These are phyloP conservation scores for Babesia caballi DNA, from an alignment of 169 alveolate genomes.

Conservation along the genomic window DNA sequence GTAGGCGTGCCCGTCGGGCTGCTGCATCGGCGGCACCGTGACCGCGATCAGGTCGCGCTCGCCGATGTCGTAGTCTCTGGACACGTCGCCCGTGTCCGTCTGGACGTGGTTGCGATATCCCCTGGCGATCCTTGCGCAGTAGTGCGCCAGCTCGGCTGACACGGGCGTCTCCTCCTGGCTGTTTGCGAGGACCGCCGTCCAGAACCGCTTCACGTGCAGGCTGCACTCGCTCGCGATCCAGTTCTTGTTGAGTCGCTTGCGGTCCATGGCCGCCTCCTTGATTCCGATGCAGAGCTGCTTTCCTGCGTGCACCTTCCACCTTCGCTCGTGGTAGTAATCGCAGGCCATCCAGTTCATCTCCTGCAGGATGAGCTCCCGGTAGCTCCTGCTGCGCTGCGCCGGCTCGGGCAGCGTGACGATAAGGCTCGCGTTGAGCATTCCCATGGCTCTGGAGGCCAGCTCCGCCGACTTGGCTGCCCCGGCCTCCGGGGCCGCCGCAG, in stretches of 20 bases:
- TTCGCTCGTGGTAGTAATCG: constrained; percentile 64
- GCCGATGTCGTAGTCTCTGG: constrained; percentile 21
- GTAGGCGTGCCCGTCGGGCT: background rate
- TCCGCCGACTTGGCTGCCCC: background rate
- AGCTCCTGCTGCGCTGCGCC: constrained; percentile 59
- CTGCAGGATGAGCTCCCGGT: constrained; percentile 63
- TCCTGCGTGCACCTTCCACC: constrained; percentile 58
- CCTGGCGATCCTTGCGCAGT: background rate
- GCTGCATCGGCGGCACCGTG: constrained; percentile 34
- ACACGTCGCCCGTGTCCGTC: constrained; percentile 3
- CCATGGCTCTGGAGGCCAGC: constrained; percentile 23
- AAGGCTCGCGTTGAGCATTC: background rate
- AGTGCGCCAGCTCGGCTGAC: constrained; percentile 9
- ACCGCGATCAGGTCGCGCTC: constrained; percentile 45
- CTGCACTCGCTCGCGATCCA: constrained; percentile 61
- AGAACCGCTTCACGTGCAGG: constrained; percentile 31
- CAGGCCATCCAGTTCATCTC: constrained; percentile 74
- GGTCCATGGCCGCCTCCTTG: constrained; percentile 28
- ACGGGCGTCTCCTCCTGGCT: background rate
- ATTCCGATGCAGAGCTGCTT: constrained; percentile 42
- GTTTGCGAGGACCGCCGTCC: constrained; percentile 12
- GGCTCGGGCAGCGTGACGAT: constrained; percentile 57
- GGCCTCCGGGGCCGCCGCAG: constrained; percentile 5
- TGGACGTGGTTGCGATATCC: constrained; percentile 1
- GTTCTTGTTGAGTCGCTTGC: constrained; percentile 40